Evolutionary conservation across 148 eudicot genomes (phyloP), one percentile per base, ranked within the genome.

Genomic region (Amaranthus cruentus): DNA sequence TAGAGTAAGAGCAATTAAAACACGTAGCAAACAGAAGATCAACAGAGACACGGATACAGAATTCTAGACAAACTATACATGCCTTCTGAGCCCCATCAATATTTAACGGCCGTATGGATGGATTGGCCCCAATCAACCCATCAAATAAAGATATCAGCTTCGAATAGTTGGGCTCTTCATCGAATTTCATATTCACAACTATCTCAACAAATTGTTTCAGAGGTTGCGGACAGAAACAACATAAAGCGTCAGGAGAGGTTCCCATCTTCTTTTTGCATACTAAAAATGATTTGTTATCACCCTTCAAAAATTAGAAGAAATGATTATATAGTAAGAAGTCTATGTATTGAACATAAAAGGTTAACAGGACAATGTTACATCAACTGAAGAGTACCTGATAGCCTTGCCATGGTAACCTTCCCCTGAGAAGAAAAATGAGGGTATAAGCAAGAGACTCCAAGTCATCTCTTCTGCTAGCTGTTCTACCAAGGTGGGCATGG

Each of bases 21-120:
- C 9, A 13, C 3, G 54, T 64, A 72, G 3, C 52, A 28, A 68
- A 47, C 66, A n/a, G 47, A 62, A 38, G 9, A 13, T 54, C 51
- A 53, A 52, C 57, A 64, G 66, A 68, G 51, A 58, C 48, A 5
- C 49, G 6, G 55, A 12, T 3, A 75, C 10, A 55, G 14, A 15
- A 9, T 75, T 54, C 44, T 28, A 51, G 28, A 60, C 76, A 54
- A 28, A 62, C 59, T 61, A 68, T 55, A 49, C 15, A 68, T 71
- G 90, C 97, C 92, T 92, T 92, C 74, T 88, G 97, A 70, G 97
- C 97, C 66, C 97, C 97, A 79, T 92, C 96, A 12, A 91, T 92
- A 75, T 90, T 92, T 67, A 92, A 83, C 12, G 97, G 96, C 81
- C 96, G 85, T 73, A 88, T 73, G 57, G 91, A 83, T 72, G 97